phyloP scores from a whole-genome alignment of 1,284 basidiomycete species.

The Naganishia cerealis region DNA sequence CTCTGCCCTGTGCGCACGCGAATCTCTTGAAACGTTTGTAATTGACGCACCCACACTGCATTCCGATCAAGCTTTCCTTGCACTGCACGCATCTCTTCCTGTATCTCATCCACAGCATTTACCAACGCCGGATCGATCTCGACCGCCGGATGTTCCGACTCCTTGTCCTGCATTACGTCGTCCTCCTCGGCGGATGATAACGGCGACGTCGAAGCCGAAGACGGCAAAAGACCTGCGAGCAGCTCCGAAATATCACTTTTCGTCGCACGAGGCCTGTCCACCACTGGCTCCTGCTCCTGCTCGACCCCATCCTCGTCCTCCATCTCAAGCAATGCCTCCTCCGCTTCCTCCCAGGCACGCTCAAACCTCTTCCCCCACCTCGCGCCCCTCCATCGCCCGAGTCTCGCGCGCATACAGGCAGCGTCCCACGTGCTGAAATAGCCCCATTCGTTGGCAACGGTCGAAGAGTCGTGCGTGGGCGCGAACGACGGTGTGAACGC shows the following conservation, averaged over 20 bases:
- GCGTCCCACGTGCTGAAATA: slow-evolving; percentile 30
- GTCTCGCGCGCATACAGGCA: not conserved
- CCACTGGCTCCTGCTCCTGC: not conserved
- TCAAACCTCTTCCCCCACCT: slow-evolving; percentile 2
- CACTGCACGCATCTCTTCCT: slow-evolving; percentile 17
- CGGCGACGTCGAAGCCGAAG: not conserved
- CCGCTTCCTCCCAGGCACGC: not conserved
- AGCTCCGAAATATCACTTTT: slow-evolving; percentile 15
- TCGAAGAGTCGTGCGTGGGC: slow-evolving; percentile 33
- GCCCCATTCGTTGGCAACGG: slow-evolving; percentile 25
- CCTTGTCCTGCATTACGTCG: not conserved
- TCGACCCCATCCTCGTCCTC: not conserved
- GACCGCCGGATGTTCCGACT: not conserved
- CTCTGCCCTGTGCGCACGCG: slow-evolving; percentile 25
- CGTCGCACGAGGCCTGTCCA: slow-evolving; percentile 4
- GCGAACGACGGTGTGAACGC: slow-evolving; percentile 34
- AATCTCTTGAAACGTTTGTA: slow-evolving; percentile 28
- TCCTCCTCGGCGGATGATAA: not conserved
- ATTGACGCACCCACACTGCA: slow-evolving; percentile 24
- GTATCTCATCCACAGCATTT: slow-evolving; percentile 11
- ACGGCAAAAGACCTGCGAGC: not conserved
- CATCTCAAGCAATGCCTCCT: not conserved
- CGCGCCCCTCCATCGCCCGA: slow-evolving; percentile 5
- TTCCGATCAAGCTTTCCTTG: slow-evolving; percentile 29
- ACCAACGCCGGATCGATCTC: slow-evolving; percentile 32